Evolutionary conservation across 2,329 filamentous ascomycete genomes (phyloP), one percentile per base, ranked within the genome.

Genomic region (Grosmannia huntii): DNA sequence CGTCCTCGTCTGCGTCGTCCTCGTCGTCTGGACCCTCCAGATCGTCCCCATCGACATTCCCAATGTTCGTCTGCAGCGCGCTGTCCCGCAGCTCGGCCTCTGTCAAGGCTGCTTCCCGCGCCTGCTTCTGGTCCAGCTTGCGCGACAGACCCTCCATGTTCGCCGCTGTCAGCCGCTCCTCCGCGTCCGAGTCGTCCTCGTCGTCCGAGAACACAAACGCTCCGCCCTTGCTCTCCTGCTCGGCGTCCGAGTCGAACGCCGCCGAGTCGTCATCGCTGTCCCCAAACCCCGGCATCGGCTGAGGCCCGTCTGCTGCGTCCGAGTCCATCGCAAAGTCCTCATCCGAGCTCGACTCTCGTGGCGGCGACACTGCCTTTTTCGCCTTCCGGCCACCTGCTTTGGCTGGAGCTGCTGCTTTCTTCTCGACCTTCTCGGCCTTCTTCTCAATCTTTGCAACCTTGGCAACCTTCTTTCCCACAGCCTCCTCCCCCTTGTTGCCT

Each of bases 81-180:
- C 82, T 84, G 64, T 96, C 89, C 68, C 90, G 83, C 68, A 97
- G 74, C 70, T 99, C 94, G 38, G 86, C 87, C 65, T 91, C 84
- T 27, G 89, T 90, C 62, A 91, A 89, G 27, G 85, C 90, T 21
- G 86, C 89, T 62, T 96, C 89, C 60, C 86, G 80, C 51, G 87
- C 87, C 67, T 81, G 76, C 68, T 94, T 77, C 66, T 82, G 77
- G 69, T 99, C 92, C 59, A 99, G 73, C 70, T 90, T 92, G 65
- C 84, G 80, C 58, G 92, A 91, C 58, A 99, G 76, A 60, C 94
- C 94, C 66, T 87, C 94, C 62, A 99, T 97, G 71, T 99, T 99
- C 62, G 94, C 94, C 1, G 91, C 91, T 56, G 90, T 99, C 64
- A 99, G 80, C 69, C 85, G 86, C 73, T 96, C 91, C 72, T 96